Conservation (phyloP, 345 rosid species). For the Euphorbia lathyris region DNA sequence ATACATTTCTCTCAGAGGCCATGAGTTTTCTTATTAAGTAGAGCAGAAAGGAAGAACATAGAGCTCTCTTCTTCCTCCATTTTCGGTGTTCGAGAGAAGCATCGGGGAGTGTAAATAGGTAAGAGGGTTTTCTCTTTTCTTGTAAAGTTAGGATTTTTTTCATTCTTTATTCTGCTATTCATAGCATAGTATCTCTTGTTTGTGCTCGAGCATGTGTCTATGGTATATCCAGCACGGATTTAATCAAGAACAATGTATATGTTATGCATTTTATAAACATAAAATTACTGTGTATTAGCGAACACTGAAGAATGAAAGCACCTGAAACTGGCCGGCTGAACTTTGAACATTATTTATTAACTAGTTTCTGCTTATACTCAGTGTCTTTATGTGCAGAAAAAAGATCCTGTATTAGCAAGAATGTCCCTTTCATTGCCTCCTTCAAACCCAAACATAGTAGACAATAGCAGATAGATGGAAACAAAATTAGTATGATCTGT, state of each 20-base stretch:
- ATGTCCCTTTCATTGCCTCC: constrained; percentile 15
- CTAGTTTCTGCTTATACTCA: neutral
- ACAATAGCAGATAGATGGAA: constrained; percentile 8
- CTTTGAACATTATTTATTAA: neutral
- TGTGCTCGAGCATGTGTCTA: no score
- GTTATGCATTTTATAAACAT: neutral
- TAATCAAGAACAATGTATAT: neutral
- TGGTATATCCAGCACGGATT: neutral
- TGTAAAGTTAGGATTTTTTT: no score
- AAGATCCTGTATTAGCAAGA: no score
- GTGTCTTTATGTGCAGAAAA: neutral
- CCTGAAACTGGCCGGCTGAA: constrained; percentile 11
- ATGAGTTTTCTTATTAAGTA: constrained; percentile 75
- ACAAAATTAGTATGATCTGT: neutral
- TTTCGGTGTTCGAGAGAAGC: neutral
- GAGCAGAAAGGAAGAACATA: neutral
- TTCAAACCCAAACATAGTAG: constrained; percentile 1
- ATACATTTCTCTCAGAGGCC: constrained; percentile 75
- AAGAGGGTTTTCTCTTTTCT: neutral
- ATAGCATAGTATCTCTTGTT: no score
- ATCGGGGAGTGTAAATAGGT: neutral
- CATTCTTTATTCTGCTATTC: neutral
- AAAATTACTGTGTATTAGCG: neutral
- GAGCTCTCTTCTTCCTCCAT: neutral
- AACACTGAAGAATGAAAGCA: neutral